phyloP scores from a whole-genome alignment of 1,139 yeast species.

The Saccharomyces hybrid region DNA sequence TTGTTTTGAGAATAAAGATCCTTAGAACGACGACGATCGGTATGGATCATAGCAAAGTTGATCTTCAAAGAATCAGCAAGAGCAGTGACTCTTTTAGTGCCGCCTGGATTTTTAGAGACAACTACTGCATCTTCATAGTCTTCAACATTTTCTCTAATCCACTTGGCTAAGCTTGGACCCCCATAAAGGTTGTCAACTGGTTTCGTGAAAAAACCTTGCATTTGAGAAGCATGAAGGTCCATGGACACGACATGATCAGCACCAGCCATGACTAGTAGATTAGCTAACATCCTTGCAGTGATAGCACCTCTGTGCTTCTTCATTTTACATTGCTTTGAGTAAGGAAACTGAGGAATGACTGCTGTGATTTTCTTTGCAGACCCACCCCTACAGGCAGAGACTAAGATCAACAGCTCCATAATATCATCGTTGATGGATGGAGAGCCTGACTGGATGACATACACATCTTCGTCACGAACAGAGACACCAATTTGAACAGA shows the following conservation, averaged over 20 bases:
- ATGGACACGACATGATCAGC: slow-evolving; percentile 97
- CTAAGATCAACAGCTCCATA: slow-evolving; percentile 89
- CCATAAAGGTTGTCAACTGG: slow-evolving; percentile 96
- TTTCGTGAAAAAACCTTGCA: slow-evolving; percentile 97
- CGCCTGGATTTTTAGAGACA: slow-evolving; percentile 95
- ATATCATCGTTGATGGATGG: slow-evolving; percentile 87
- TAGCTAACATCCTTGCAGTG: slow-evolving; percentile 98
- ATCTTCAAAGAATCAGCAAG: slow-evolving; percentile 92
- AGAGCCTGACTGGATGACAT: slow-evolving; percentile 90
- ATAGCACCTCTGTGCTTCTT: slow-evolving; percentile 98
- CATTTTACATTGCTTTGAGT: slow-evolving; percentile 96
- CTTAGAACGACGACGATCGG: slow-evolving; percentile 87
- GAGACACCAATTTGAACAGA: slow-evolving; percentile 92
- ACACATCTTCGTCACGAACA: slow-evolving; percentile 93
- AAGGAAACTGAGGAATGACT: slow-evolving; percentile 95
- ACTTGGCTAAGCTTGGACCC: slow-evolving; percentile 91
- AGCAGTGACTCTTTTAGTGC: slow-evolving; percentile 95
- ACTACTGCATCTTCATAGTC: slow-evolving; percentile 81
- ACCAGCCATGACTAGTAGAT: slow-evolving; percentile 92
- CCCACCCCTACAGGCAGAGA: slow-evolving; percentile 95
- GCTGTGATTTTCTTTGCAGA: slow-evolving; percentile 96
- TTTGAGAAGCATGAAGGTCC: slow-evolving; percentile 97
- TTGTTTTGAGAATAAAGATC: slow-evolving; percentile 49
- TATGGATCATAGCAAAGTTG: slow-evolving; percentile 97
- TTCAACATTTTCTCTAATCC: slow-evolving; percentile 88